A percentile compares a stretch with the other conserved stretches of the same genome.
Conservation (phyloP, 805 yeast species). For the Metahyphopichia silvanorum region DNA sequence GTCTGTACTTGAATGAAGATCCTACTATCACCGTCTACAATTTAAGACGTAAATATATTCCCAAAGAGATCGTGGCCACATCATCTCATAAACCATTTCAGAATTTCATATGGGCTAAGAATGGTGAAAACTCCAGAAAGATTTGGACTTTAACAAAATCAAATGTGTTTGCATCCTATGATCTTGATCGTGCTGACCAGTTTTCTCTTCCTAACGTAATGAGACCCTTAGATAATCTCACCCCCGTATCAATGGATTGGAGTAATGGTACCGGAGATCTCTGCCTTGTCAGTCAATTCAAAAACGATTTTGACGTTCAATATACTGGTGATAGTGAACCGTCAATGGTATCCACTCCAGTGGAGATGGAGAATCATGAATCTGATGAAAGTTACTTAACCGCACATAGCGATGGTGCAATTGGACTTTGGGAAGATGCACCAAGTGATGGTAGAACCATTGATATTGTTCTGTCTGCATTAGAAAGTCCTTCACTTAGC, state of each 20-base stretch:
- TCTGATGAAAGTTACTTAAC: no score
- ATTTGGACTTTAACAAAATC: conserved; percentile 41
- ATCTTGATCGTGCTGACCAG: conserved; percentile 19
- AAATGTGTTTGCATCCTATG: conserved; percentile 34
- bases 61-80: conserved; percentile 61
- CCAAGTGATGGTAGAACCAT: conserved; percentile 1
- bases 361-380: no score
- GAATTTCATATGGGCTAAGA: conserved; percentile 41
- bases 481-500: background rate
- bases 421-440: conserved; percentile 3
- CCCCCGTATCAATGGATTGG: conserved; percentile 58
- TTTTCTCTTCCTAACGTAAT: conserved; percentile 18
- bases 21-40: conserved; percentile 68
- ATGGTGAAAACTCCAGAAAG: conserved; percentile 16
- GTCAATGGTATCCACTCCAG: no score
- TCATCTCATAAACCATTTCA: conserved; percentile 40
- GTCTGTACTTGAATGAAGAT: conserved; percentile 71
- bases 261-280: conserved; percentile 46
- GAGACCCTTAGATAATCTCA: conserved; percentile 48
- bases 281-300: conserved; percentile 50
- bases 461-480: background rate
- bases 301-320: conserved; percentile 43
- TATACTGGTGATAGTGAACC: no score
- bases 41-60: conserved; percentile 67
- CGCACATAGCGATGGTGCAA: no score